phyloP scores from a whole-genome alignment of 2,329 filamentous ascomycete species.

The Aspergillus luchuensis region DNA sequence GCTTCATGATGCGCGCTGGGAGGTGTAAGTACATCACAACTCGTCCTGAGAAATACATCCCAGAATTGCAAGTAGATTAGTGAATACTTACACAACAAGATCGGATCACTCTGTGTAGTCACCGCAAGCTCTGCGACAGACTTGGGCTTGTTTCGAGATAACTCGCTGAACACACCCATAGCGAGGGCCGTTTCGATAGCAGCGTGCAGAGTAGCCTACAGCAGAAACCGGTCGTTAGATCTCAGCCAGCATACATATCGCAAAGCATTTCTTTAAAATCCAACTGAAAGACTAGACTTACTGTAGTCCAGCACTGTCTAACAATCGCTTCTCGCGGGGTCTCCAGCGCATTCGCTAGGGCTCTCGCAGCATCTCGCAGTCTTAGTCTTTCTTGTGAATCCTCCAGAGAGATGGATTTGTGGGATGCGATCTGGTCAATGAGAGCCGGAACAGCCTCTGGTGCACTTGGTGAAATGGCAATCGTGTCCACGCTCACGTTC shows the following conservation, averaged over 20 bases:
- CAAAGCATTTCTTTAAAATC: too few species aligned
- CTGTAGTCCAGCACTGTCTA: slow-evolving; percentile 21
- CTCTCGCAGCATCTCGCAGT: slow-evolving; percentile 22
- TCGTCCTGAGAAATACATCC: too few species aligned
- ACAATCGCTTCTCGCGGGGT: slow-evolving; percentile 22
- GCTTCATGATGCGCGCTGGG: slow-evolving; percentile 22
- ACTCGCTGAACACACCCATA: slow-evolving; percentile 18
- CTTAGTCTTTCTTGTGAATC: slow-evolving; percentile 15
- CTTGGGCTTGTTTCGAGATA: slow-evolving; percentile 14
- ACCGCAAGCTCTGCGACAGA: slow-evolving; percentile 21
- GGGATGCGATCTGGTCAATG: slow-evolving; percentile 16
- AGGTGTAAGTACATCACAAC: background rate
- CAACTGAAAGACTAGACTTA: background rate
- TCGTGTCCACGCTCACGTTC: background rate
- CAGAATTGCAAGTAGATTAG: too few species aligned
- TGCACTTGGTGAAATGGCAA: slow-evolving; percentile 19
- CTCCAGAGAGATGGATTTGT: slow-evolving; percentile 5
- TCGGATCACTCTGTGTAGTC: slow-evolving; percentile 11
- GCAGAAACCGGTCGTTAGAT: background rate
- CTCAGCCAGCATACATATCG: background rate
- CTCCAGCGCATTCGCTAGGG: slow-evolving; percentile 20
- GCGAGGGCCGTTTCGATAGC: slow-evolving; percentile 22
- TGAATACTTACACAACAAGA: slow-evolving; percentile 16
- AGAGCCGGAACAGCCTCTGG: slow-evolving; percentile 19
- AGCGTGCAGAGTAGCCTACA: slow-evolving; percentile 18